A percentile compares a stretch with the other conserved stretches of the same genome.
These are phyloP conservation scores for Brassica napus DNA, from an alignment of 345 rosid species.

Conservation along the genomic window DNA sequence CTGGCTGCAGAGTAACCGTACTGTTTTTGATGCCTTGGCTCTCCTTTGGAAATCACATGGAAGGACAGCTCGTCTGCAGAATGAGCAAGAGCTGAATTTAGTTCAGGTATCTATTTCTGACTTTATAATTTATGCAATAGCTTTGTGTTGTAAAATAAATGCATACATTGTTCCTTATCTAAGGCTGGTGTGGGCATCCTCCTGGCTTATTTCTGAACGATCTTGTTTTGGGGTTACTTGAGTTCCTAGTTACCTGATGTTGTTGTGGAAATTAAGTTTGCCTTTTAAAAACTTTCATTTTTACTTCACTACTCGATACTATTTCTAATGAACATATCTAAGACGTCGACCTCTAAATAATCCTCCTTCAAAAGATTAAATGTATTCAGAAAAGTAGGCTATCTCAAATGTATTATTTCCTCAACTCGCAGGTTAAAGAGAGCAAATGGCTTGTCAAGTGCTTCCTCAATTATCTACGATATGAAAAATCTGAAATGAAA, in stretches of 20 bases:
- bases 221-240: constrained; percentile 2
- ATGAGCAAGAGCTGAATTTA: constrained; percentile 88
- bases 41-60: constrained; percentile 90
- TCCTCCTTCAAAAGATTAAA: constrained; percentile 3
- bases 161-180: constrained; percentile 16
- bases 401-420: constrained; percentile 13
- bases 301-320: neutral
- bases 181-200: constrained; percentile 14
- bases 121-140: constrained; percentile 15
- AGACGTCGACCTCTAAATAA: neutral
- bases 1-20: constrained; percentile 86
- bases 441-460: constrained; percentile 87
- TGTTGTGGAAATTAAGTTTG: constrained; percentile 9
- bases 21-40: constrained; percentile 78
- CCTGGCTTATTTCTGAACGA: constrained; percentile 12
- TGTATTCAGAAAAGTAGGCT: constrained; percentile 18
- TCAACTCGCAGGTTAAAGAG: constrained; percentile 61
- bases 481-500: constrained; percentile 75
- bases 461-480: constrained; percentile 84
- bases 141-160: constrained; percentile 20
- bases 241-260: constrained; percentile 14
- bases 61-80: constrained; percentile 80
- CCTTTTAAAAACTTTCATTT: constrained; percentile 1
- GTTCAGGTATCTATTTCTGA: constrained; percentile 59
- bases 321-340: constrained; percentile 11